A percentile compares a stretch with the other conserved stretches of the same genome.
phyloP scores from a whole-genome alignment of 129 eudicot genomes.

The Lactuca saligna region DNA sequence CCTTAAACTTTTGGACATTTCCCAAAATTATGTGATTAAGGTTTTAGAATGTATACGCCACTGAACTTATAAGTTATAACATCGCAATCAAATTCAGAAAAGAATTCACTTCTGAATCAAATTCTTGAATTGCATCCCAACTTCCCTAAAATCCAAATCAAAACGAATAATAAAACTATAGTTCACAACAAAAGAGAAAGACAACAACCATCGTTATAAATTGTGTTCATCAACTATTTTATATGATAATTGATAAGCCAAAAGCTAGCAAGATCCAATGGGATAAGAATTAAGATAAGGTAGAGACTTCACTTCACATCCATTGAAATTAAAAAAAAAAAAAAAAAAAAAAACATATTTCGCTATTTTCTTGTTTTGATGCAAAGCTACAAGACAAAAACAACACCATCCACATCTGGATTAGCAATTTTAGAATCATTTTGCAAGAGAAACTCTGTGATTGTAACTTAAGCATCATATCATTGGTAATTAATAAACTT shows the following conservation, averaged over 20 bases:
- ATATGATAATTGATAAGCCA: not conserved
- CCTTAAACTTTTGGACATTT: not conserved
- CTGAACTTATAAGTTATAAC: not conserved
- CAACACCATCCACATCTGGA: not conserved
- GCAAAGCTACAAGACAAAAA: slow-evolving; percentile 5
- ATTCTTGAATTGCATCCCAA: not conserved
- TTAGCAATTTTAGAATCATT: not conserved
- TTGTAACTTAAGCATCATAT: not conserved
- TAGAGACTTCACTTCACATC: not conserved
- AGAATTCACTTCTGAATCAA: not conserved
- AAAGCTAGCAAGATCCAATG: not conserved
- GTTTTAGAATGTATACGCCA: not conserved
- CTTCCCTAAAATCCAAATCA: not conserved
- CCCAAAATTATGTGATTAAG: not conserved
- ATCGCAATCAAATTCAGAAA: not conserved
- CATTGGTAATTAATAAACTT: slow-evolving; percentile 5
- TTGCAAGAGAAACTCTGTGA: not conserved
- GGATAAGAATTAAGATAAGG: slow-evolving; percentile 1
- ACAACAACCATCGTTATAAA: not conserved
- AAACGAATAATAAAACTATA: not conserved
- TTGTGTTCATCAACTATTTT: not conserved
- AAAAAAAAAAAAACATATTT: not conserved
- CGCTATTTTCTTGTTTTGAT: not conserved
- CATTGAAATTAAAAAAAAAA: no score
- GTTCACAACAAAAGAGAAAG: not conserved